These are phyloP conservation scores for Hypoxylon cercidicola DNA, from an alignment of 495 filamentous ascomycete species.

Conservation along the genomic window DNA sequence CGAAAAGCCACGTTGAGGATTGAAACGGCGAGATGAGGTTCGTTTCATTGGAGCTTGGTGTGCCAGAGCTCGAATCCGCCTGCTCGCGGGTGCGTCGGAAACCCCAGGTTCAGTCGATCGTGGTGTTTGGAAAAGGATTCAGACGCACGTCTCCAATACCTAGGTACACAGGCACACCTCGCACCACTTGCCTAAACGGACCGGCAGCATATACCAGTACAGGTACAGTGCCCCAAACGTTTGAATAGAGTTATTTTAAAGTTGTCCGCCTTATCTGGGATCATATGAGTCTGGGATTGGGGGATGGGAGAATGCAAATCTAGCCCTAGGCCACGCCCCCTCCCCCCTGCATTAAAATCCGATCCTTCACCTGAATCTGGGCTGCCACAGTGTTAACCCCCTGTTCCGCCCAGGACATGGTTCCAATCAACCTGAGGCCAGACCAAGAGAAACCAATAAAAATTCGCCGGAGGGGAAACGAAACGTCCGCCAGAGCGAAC, in stretches of 20 bases:
- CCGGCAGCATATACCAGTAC: slow-evolving; percentile 6
- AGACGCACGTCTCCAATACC: slow-evolving; percentile 35
- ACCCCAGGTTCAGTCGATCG: slow-evolving; percentile 20
- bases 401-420: slow-evolving; percentile 5
- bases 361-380: slow-evolving; percentile 20
- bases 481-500: neutral
- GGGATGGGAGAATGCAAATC: neutral
- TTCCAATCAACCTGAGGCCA: slow-evolving; percentile 35
- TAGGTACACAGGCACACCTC: slow-evolving; percentile 16
- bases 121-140: slow-evolving; percentile 27
- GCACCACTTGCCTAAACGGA: slow-evolving; percentile 35
- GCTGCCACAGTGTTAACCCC: too few species aligned
- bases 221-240: slow-evolving; percentile 6
- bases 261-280: slow-evolving; percentile 14
- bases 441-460: slow-evolving; percentile 1
- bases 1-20: slow-evolving; percentile 26
- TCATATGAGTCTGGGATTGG: neutral
- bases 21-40: slow-evolving; percentile 14
- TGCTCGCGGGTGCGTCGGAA: neutral
- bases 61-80: neutral
- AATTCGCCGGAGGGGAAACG: neutral
- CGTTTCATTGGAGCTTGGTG: slow-evolving; percentile 25
- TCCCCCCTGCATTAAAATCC: slow-evolving; percentile 29
- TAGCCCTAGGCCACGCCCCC: slow-evolving; percentile 4
- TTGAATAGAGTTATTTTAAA: slow-evolving; percentile 43